These are phyloP conservation scores for Cornus florida DNA, from an alignment of 148 eudicot genomes.

Conservation along the genomic window DNA sequence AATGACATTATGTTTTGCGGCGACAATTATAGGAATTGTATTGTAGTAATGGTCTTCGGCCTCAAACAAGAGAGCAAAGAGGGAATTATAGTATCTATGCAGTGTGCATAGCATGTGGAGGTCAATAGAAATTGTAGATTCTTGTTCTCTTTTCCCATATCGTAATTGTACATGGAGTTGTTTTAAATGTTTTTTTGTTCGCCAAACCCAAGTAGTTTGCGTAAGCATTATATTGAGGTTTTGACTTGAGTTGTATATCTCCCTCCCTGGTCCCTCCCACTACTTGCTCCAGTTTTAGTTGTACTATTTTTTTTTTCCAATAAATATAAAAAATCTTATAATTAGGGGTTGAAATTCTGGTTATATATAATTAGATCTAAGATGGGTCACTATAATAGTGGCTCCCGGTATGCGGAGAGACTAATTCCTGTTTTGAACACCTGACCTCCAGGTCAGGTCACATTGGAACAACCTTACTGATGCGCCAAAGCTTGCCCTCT, in stretches of 20 bases:
- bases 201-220: conserved; percentile 10
- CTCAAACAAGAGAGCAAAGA: background rate
- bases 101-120: background rate
- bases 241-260: background rate
- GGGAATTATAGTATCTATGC: background rate
- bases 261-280: background rate
- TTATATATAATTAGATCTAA: background rate
- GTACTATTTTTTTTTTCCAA: background rate
- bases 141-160: background rate
- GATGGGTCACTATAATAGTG: conserved; percentile 1
- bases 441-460: too few species aligned
- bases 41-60: background rate
- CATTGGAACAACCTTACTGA: too few species aligned
- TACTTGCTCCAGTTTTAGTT: background rate
- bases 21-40: background rate
- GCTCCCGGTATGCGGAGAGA: background rate
- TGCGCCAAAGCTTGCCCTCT: too few species aligned
- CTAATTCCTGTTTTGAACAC: too few species aligned
- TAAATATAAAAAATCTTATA: background rate
- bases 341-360: background rate
- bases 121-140: background rate
- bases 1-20: background rate
- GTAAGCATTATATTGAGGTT: background rate
- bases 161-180: background rate
- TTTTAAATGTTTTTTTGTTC: background rate